phyloP scores from a whole-genome alignment of 805 yeast genomes.

The Dipodascopsis tothii region DNA sequence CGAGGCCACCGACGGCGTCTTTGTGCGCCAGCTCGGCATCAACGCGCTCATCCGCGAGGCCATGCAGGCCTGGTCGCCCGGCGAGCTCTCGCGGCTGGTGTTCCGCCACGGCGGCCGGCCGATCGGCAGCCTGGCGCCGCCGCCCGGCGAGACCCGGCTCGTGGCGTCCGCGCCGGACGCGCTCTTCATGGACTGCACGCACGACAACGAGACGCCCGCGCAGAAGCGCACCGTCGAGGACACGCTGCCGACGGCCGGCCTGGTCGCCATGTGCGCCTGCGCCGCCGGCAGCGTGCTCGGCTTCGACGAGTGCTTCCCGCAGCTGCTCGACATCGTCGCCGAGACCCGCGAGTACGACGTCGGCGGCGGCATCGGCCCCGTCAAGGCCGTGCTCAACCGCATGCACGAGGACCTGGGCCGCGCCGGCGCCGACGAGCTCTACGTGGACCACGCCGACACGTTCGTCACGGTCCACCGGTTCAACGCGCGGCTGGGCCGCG shows the following conservation, averaged over 20 bases:
- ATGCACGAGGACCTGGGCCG: slow-evolving; percentile 36
- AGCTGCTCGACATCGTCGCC: slow-evolving; percentile 66
- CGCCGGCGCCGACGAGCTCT: slow-evolving; percentile 74
- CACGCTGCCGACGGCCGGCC: slow-evolving; percentile 88
- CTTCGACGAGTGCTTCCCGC: slow-evolving; percentile 85
- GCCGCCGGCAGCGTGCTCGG: slow-evolving; percentile 94
- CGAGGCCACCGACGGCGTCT: slow-evolving; percentile 79
- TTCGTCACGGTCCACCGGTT: slow-evolving; percentile 83
- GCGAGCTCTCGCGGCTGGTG: slow-evolving; percentile 74
- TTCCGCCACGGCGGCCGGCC: slow-evolving; percentile 94
- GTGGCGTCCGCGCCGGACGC: slow-evolving; percentile 83
- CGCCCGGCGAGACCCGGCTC: slow-evolving; percentile 51
- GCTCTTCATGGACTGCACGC: slow-evolving; percentile 94
- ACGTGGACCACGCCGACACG: slow-evolving; percentile 89
- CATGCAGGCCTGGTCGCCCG: slow-evolving; percentile 90
- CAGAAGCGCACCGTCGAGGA: slow-evolving; percentile 91
- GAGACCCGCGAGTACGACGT: slow-evolving; percentile 58
- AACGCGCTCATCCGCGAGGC: slow-evolving; percentile 90
- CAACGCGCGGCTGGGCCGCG: slow-evolving; percentile 75
- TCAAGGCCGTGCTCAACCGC: slow-evolving; percentile 42
- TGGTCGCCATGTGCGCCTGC: slow-evolving; percentile 85
- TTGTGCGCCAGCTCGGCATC: slow-evolving; percentile 84
- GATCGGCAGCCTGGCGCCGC: slow-evolving; percentile 79
- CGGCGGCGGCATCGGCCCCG: slow-evolving; percentile 60
- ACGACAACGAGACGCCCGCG: slow-evolving; percentile 83